A percentile compares a stretch with the other conserved stretches of the same genome.
phyloP scores from a whole-genome alignment of 257 asterid species.

The Capsicum baccatum region DNA sequence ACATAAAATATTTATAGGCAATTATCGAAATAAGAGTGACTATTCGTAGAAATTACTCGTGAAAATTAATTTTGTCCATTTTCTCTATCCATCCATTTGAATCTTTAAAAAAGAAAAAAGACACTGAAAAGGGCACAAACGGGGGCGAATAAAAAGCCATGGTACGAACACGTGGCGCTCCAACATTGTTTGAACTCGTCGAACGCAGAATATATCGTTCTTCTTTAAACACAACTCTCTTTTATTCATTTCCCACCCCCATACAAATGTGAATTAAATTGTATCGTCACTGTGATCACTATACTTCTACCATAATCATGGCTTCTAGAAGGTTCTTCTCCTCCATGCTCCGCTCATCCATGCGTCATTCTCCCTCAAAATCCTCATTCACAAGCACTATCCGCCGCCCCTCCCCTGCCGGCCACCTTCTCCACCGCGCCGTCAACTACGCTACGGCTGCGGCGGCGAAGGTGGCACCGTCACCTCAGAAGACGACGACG shows the following conservation, averaged over 20 bases:
- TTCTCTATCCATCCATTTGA: no score
- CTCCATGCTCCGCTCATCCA: constrained; percentile 32
- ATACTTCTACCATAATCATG: constrained; percentile 27
- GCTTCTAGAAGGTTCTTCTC: constrained; percentile 33
- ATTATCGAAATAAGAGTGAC: no score
- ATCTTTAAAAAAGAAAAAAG: no score
- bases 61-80: no score
- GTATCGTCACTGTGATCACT: not conserved
- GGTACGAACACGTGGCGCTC: constrained; percentile 28
- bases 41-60: no score
- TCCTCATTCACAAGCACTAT: not conserved
- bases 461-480: not conserved
- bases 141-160: not conserved
- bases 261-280: not conserved
- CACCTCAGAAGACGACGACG: constrained; percentile 36
- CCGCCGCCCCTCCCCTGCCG: constrained; percentile 25
- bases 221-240: constrained; percentile 6
- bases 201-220: constrained; percentile 28
- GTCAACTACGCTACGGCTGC: constrained; percentile 30
- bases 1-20: no score
- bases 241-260: not conserved
- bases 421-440: constrained; percentile 28
- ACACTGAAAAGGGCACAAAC: not conserved
- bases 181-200: constrained; percentile 33
- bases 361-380: constrained; percentile 20